Evolutionary conservation across 495 filamentous ascomycete species (phyloP), one percentile per base, ranked within the genome.

Genomic region (Penicillium waksmanii): DNA sequence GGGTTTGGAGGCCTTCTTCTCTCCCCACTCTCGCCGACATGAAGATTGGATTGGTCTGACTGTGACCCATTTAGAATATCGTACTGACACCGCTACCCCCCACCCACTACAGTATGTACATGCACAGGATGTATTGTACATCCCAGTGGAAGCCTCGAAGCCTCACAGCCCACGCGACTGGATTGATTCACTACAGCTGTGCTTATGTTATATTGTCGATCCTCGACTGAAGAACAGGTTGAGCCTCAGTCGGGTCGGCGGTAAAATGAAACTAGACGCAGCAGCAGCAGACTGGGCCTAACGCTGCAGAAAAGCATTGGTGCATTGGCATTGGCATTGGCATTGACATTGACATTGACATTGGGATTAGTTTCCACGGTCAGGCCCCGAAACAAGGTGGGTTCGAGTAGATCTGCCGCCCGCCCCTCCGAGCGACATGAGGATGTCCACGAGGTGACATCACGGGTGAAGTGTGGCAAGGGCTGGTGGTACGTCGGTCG

Each of bases 371-470:
- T 17, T 46, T 21, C 42, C 44, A 48, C 44, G 44, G 11, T 19
- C 44, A 48, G 18, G 11, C 15, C 44, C 44, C 21, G 44, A 48
- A 42, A 7, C n/a, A 17, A 15, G 38, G 38, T 42, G 17, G 42
- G 18, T 46, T 17, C 42, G 17, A 19, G 42, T 46, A 46, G 42
- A 46, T 46, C 38, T 42, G 38, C 27, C 27, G 27, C 27, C 27
- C 27, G 27, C 27, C 27, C 43, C 43, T 1, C 18, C 43, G 43
- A 46, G 43, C 17, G 43, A 19, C 43, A 46, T 17, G 43, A 46
- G 43, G 43, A 10, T 23, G 43, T 23, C 33, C 35, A 10, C 21
- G 21, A 1, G 27, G 53, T 55, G 53, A 55, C 53, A 55, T 55
- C 53, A 55, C 53, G 23, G 10, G 3, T 19, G 36, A 10, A 31